A percentile compares a stretch with the other conserved stretches of the same genome.
These are phyloP conservation scores for Claviceps lovelessii DNA, from an alignment of 2,329 filamentous ascomycete genomes.

Conservation along the genomic window DNA sequence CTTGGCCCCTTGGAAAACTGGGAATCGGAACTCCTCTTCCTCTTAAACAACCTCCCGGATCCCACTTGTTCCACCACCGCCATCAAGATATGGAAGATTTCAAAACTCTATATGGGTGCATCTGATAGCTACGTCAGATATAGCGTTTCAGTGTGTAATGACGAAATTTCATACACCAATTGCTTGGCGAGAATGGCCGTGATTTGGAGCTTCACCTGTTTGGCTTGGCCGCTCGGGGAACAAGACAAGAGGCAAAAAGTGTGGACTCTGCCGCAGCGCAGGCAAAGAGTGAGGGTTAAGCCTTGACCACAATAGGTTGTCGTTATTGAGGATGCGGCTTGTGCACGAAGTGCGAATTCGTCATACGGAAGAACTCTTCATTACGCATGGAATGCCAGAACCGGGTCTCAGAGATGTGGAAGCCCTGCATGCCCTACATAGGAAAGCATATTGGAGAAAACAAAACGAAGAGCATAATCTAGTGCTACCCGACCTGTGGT, in stretches of 20 bases:
- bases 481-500: background rate
- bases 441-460: too few relatives aligned
- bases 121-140: background rate
- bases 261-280: background rate
- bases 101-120: background rate
- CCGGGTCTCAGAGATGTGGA: too few relatives aligned
- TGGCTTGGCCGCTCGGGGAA: too few relatives aligned
- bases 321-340: too few relatives aligned
- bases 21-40: background rate
- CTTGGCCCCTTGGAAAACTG: background rate
- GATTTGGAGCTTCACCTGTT: background rate
- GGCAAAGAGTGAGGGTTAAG: too few relatives aligned
- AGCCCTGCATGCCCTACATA: too few relatives aligned
- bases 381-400: too few relatives aligned
- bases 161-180: background rate
- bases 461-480: background rate
- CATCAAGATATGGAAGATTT: background rate
- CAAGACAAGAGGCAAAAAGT: background rate
- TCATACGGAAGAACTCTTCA: too few relatives aligned
- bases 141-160: background rate
- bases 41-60: too few relatives aligned
- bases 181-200: background rate
- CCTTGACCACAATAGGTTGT: too few relatives aligned
- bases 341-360: too few relatives aligned
- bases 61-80: background rate